Evolutionary conservation across 495 filamentous ascomycete genomes (phyloP).

Genomic region (Daldinia bambusicola): DNA sequence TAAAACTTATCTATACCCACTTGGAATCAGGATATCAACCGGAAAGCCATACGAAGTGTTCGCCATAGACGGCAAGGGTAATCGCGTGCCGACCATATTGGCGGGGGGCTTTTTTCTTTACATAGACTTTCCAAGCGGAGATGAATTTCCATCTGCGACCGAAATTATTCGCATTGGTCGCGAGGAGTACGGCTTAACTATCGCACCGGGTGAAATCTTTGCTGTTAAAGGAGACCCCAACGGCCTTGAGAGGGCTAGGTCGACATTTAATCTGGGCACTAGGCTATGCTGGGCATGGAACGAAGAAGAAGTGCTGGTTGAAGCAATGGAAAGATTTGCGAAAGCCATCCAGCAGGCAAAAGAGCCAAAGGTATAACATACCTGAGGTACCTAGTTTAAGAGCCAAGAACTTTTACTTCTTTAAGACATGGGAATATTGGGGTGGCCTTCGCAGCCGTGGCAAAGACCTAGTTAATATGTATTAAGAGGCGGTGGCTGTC

Average conservation of each 20-base stretch:
- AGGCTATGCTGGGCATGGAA: constrained; percentile 78
- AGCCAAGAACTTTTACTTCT: too few species aligned
- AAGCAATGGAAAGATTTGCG: constrained; percentile 69
- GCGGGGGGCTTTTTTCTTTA: constrained; percentile 80
- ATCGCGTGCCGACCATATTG: constrained; percentile 35
- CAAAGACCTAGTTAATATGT: too few species aligned
- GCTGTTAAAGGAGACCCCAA: constrained; percentile 65
- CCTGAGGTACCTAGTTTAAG: too few species aligned
- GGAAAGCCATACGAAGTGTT: constrained; percentile 29
- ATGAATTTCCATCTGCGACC: constrained; percentile 54
- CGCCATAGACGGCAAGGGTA: constrained; percentile 22
- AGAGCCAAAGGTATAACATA: not conserved
- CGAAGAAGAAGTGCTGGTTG: constrained; percentile 64
- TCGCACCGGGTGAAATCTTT: constrained; percentile 70
- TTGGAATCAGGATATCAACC: constrained; percentile 62
- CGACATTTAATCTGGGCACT: constrained; percentile 60
- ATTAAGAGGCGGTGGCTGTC: too few species aligned
- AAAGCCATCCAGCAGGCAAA: constrained; percentile 13
- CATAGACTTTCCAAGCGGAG: constrained; percentile 65
- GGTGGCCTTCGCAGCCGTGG: too few species aligned
- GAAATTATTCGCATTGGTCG: constrained; percentile 61
- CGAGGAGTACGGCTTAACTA: constrained; percentile 63
- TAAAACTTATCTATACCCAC: constrained; percentile 64
- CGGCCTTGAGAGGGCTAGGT: constrained; percentile 41
- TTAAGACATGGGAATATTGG: too few species aligned